Base-by-base conservation (phyloP, 1,284 basidiomycete species). In the Ganoderma meredithae region DNA sequence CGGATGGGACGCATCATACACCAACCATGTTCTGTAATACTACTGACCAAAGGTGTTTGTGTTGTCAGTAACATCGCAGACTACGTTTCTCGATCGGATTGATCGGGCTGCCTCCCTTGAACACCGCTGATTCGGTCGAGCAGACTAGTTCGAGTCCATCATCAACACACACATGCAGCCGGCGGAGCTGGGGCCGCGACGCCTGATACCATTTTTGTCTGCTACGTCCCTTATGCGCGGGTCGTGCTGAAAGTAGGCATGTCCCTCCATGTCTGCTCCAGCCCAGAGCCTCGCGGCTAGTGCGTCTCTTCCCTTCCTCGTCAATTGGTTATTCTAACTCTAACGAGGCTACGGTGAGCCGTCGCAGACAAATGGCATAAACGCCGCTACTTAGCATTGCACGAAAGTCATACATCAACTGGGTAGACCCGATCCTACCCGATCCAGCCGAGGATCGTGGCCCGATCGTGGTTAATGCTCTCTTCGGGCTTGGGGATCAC, bases 401-500 rank as follows among this genome's bases (percentile, higher is more conserved):
- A 49, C n/a, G 47, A 49, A 22, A 9, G 47, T 49, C n/a, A 22
- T 49, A n/a, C n/a, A 2, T 9, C n/a, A 49, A 17, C 47, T 49
- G n/a, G 9, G 47, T 2, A 49, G n/a, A 9, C 31, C 5, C 31
- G 31, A 31, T 31, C 31, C 31, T 31, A 31, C 31, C 31, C 31
- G 41, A 44, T 44, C 17, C 17, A 49, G 47, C n/a, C 47, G n/a
- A 22, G n/a, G 47, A 22, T 49, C n/a, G n/a, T 10, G 22, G n/a
- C 9, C 47, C 47, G 47, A 22, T 49, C n/a, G 3, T 49, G 47
- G 47, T 22, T 49, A 49, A 49, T n/a, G 22, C 5, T 22, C 8
- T 49, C n/a, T 49, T 49, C 47, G n/a, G 10, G 47, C 43, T 49
- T 49, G 47, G n/a, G 47, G 47, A 49, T 22, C 22, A n/a, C n/a